Evolutionary conservation across 1,284 basidiomycete genomes (phyloP).

Genomic region (Sanguinoderma infundibulare): DNA sequence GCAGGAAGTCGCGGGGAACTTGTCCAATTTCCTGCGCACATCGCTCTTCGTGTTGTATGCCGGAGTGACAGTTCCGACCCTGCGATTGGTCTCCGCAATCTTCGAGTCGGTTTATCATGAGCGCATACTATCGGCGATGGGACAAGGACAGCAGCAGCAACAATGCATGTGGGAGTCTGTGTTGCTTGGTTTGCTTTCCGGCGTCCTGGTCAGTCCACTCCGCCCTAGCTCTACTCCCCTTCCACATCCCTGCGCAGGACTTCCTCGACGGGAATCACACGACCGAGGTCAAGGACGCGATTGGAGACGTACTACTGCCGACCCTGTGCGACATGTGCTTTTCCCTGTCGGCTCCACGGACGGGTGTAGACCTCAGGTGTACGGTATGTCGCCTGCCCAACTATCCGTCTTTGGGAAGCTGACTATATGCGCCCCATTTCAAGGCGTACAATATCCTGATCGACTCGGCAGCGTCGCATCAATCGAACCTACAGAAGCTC

Average conservation of each 20-base stretch:
- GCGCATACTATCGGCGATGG: slow-evolving; percentile 30
- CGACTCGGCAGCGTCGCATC: slow-evolving; percentile 33
- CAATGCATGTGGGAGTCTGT: slow-evolving; percentile 34
- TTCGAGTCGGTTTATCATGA: slow-evolving; percentile 34
- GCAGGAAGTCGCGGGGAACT: slow-evolving; percentile 18
- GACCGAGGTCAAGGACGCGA: slow-evolving; percentile 28
- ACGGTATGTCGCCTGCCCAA: slow-evolving; percentile 28
- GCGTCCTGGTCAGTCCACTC: slow-evolving; percentile 35
- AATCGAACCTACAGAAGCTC: slow-evolving; percentile 35
- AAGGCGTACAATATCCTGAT: slow-evolving; percentile 39
- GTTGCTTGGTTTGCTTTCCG: slow-evolving; percentile 35
- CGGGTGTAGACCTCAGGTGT: slow-evolving; percentile 34
- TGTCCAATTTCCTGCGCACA: slow-evolving; percentile 31
- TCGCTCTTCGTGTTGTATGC: slow-evolving; percentile 34
- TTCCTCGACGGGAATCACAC: slow-evolving; percentile 28
- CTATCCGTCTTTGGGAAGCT: not conserved
- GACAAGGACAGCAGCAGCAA: slow-evolving; percentile 25
- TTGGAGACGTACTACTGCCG: slow-evolving; percentile 34
- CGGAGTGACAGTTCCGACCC: slow-evolving; percentile 25
- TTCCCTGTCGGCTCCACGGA: slow-evolving; percentile 31
- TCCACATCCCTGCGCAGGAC: slow-evolving; percentile 25
- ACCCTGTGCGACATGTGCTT: slow-evolving; percentile 37
- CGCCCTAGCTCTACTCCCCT: not conserved
- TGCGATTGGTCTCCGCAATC: slow-evolving; percentile 34
- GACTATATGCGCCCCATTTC: slow-evolving; percentile 13